A percentile compares a stretch with the other conserved stretches of the same genome.
phyloP scores from a whole-genome alignment of 1,284 basidiomycete genomes.

The Tilletia horrida region DNA sequence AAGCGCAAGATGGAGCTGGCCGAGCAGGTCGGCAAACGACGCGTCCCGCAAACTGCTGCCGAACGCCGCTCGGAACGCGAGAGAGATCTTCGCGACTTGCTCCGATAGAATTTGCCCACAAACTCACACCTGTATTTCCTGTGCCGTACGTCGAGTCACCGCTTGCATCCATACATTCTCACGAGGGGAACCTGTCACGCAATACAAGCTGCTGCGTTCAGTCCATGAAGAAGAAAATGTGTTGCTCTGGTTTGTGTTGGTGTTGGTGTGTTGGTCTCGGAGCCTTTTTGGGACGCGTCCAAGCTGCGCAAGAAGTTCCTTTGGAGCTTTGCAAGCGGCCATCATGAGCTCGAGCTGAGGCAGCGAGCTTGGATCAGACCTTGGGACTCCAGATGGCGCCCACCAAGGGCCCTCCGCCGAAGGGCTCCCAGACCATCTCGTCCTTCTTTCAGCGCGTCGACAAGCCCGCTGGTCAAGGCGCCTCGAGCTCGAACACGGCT shows the following conservation, averaged over 20 bases:
- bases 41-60: conserved; percentile 1
- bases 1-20: conserved; percentile 50
- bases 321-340: no score
- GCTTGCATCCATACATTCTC: no score
- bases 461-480: neutral
- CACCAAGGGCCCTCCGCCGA: neutral
- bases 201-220: no score
- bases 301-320: neutral
- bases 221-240: no score
- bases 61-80: conserved; percentile 8
- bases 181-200: no score
- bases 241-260: no score
- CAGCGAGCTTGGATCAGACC: no score
- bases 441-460: conserved; percentile 15
- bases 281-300: neutral
- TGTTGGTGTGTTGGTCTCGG: neutral
- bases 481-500: neutral
- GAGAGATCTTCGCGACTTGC: neutral
- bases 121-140: no score
- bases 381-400: neutral
- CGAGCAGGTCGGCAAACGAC: conserved; percentile 38
- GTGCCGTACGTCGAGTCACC: no score
- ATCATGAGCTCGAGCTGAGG: no score
- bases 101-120: neutral
- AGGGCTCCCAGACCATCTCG: conserved; percentile 11